Evolutionary conservation across 148 eudicot genomes (phyloP).

Genomic region (Cornus controversa): DNA sequence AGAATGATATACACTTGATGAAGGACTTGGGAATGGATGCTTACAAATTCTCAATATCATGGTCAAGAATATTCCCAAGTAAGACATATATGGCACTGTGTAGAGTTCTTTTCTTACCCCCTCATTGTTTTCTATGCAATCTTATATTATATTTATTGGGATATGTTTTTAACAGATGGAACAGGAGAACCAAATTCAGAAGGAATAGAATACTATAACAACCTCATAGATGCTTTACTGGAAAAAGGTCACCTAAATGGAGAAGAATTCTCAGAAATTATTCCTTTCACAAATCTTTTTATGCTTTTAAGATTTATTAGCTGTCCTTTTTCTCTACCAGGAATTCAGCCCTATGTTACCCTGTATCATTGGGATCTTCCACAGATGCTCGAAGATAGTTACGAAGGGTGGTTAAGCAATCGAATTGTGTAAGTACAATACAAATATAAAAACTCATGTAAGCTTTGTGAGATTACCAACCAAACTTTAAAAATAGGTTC

Average conservation of each 20-base stretch:
- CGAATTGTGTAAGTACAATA: constrained; percentile 63
- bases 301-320: neutral
- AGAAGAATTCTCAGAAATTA: neutral
- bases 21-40: constrained; percentile 95
- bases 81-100: constrained; percentile 19
- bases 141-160: neutral
- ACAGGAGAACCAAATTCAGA: constrained; percentile 85
- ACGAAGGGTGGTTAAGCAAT: constrained; percentile 77
- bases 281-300: neutral
- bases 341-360: constrained; percentile 88
- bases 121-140: neutral
- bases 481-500: neutral
- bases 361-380: constrained; percentile 99
- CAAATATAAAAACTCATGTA: neutral
- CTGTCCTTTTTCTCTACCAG: constrained; percentile 36
- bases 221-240: constrained; percentile 72
- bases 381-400: constrained; percentile 78
- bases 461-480: neutral
- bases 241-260: constrained; percentile 56
- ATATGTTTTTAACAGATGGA: constrained; percentile 57
- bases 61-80: constrained; percentile 97
- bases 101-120: neutral
- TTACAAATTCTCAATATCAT: constrained; percentile 94
- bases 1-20: constrained; percentile 90
- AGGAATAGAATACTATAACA: constrained; percentile 82